Evolutionary conservation across 2,329 filamentous ascomycete genomes (phyloP).

Genomic region (Colletotrichum abscissum): DNA sequence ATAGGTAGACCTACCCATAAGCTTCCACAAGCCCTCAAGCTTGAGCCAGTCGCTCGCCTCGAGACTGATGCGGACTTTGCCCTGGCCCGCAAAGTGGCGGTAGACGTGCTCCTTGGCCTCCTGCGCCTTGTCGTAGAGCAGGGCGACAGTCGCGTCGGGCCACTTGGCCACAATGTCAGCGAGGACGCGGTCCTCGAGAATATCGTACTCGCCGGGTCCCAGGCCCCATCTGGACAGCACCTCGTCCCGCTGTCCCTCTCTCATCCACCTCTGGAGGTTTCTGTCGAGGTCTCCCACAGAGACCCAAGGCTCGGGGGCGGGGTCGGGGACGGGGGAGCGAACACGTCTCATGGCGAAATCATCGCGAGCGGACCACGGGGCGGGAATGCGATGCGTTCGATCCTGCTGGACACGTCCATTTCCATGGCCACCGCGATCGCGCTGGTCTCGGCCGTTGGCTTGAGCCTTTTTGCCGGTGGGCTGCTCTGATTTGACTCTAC

Average conservation of each 20-base stretch:
- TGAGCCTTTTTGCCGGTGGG: not conserved
- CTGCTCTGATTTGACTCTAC: not conserved
- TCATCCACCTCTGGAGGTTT: not conserved
- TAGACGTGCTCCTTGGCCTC: not conserved
- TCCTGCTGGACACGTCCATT: not conserved
- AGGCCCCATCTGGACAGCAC: not conserved
- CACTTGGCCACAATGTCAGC: not conserved
- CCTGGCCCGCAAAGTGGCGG: not conserved
- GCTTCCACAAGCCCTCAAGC: not conserved
- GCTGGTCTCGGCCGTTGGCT: not conserved
- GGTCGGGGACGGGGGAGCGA: not conserved
- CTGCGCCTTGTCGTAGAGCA: not conserved
- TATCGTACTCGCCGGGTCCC: not conserved
- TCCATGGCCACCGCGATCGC: not conserved
- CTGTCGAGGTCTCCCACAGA: not conserved
- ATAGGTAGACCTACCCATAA: not conserved
- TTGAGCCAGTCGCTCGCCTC: not conserved
- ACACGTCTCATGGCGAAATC: no score
- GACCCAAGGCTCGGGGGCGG: not conserved
- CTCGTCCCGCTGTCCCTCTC: not conserved
- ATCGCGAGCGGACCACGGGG: not conserved
- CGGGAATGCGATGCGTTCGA: not conserved
- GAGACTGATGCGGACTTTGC: not conserved
- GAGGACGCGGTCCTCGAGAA: not conserved
- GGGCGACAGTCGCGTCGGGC: not conserved